Conservation (phyloP, 2,329 filamentous ascomycete species). For the Elsinoe necatrix region DNA sequence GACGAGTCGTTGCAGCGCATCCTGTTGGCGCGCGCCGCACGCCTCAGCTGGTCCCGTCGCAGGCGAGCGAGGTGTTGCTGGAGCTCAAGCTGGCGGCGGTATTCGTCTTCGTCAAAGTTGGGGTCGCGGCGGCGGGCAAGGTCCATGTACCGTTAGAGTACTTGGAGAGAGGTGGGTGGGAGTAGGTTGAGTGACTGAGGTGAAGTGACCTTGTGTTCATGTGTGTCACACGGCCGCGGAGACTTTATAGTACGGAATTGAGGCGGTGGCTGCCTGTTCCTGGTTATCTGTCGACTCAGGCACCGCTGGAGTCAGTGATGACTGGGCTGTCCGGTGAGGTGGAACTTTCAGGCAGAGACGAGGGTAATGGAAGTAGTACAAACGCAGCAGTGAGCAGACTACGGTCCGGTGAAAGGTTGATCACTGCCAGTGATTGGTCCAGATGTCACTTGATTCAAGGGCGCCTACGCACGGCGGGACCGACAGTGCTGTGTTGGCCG, state of each 20-base stretch:
- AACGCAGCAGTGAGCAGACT: not conserved
- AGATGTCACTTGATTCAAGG: not conserved
- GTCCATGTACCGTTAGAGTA: not conserved
- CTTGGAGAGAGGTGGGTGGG: not conserved
- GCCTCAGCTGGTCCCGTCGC: not conserved
- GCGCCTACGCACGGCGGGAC: not conserved
- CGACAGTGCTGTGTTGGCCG: not conserved
- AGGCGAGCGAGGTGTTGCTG: not conserved
- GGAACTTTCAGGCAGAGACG: constrained; percentile 1
- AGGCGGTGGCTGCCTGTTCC: not conserved
- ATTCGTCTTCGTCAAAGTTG: constrained; percentile 6
- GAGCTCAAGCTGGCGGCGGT: constrained; percentile 1
- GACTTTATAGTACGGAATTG: not conserved
- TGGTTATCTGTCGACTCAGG: not conserved
- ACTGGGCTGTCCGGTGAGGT: not conserved
- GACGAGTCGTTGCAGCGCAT: constrained; percentile 3
- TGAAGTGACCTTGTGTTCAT: not conserved
- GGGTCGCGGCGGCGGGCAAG: not conserved
- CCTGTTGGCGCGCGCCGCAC: not conserved
- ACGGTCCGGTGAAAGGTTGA: not conserved
- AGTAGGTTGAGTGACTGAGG: not conserved
- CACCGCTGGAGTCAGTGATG: not conserved
- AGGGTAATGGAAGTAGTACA: not conserved
- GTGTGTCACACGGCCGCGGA: not conserved
- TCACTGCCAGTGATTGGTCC: not conserved